Percentiles rank a stretch among this genome's conserved stretches.
Conservation (phyloP, 148 eudicot species). For the Diospyros kaki region DNA sequence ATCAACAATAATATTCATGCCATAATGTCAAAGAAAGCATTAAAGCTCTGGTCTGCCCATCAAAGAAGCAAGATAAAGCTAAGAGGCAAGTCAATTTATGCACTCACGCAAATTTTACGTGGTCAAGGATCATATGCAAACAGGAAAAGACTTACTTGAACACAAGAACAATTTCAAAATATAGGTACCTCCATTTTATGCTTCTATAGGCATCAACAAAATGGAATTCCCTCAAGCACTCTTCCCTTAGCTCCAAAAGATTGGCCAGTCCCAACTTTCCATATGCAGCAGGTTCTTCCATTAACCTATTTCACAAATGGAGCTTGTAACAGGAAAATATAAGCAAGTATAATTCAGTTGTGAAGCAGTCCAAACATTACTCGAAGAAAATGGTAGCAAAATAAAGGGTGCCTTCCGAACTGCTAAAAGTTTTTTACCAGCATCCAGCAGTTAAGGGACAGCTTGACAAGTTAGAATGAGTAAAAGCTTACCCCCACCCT, state of each 20-base stretch:
- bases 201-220: constrained; percentile 88
- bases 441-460: background rate
- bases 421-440: background rate
- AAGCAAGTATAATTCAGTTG: background rate
- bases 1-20: background rate
- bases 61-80: background rate
- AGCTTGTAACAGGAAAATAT: background rate
- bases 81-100: background rate
- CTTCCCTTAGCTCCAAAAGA: constrained; percentile 94
- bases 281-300: constrained; percentile 98
- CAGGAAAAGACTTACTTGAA: background rate
- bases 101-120: background rate
- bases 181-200: constrained; percentile 78
- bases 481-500: too few species aligned
- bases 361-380: background rate
- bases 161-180: background rate
- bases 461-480: background rate
- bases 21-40: background rate
- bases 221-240: constrained; percentile 92
- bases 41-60: background rate
- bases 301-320: constrained; percentile 49
- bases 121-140: background rate
- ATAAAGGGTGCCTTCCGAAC: background rate
- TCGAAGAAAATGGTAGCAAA: background rate
- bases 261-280: constrained; percentile 95